Conservation (phyloP, 2,329 filamentous ascomycete genomes). For the Alternaria ventricosa region DNA sequence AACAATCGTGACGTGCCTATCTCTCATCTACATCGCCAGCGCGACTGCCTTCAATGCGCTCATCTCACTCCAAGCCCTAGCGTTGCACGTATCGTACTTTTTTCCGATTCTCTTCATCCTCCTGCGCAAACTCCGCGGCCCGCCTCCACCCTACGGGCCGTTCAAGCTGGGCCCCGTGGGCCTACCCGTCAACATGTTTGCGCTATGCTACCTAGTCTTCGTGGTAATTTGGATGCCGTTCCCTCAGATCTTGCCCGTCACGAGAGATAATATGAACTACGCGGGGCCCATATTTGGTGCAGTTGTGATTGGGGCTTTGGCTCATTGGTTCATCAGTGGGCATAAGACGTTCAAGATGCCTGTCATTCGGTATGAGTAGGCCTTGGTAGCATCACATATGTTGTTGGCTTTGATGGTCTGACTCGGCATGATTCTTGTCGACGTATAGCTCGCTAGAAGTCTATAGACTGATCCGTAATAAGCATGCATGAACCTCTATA, state of each 20-base stretch:
- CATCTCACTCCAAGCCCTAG: conserved; percentile 42
- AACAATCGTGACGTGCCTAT: conserved; percentile 39
- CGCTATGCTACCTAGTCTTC: conserved; percentile 33
- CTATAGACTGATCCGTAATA: not conserved
- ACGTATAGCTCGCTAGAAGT: not conserved
- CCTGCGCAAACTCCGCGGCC: conserved; percentile 25
- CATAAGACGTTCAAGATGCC: conserved; percentile 32
- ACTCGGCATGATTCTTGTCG: not conserved
- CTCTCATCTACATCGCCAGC: conserved; percentile 41
- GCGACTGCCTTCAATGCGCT: conserved; percentile 46
- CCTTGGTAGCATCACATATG: not conserved
- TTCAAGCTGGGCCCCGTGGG: conserved; percentile 37
- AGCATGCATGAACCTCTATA: not conserved
- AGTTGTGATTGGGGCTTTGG: conserved; percentile 30
- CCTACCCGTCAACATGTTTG: conserved; percentile 32
- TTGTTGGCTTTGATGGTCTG: not conserved
- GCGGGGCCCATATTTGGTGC: conserved; percentile 36
- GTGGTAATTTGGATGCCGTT: conserved; percentile 42
- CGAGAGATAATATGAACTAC: conserved; percentile 41
- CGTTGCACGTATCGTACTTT: conserved; percentile 42
- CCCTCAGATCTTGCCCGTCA: conserved; percentile 34
- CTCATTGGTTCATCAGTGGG: conserved; percentile 28
- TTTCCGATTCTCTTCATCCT: conserved; percentile 39
- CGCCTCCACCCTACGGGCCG: conserved; percentile 31
- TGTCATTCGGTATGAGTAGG: conserved; percentile 28